Evolutionary conservation across 192 early-diverging fungal genomes (phyloP), one percentile per base, ranked within the genome.

Genomic region (Rhizoclosmatium sp.): DNA sequence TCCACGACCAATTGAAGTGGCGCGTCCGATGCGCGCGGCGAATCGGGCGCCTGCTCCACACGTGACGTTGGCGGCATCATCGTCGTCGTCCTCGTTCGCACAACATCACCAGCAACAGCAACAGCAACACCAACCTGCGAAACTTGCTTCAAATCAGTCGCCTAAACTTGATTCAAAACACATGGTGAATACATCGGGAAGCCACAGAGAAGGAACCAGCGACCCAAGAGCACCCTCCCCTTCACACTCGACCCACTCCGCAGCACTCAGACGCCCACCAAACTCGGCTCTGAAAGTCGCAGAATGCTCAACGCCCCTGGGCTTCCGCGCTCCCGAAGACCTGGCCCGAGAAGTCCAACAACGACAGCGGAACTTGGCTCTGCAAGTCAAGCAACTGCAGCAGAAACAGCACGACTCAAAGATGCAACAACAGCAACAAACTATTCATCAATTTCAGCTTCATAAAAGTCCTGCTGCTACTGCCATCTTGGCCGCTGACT

Each of bases 231-330:
- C 31, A 31, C 31, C 31, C 31, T 31, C 31, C 31, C 31, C 31
- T 31, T 31, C 31, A 31, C 31, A 31, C 31, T 31, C 31, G 31
- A 31, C 31, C 31, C 31, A 31, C 16, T 7, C 51, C 51, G 51
- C 51, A 54, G 51, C 51, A 54, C 51, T 7, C 51, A 16, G 9
- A 54, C 51, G 51, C 51, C 62, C 62, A 1, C 62, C 12, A 42
- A 5, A 10, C 62, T 7, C 62, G 10, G 62, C 41, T 16, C n/a
- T 48, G 23, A 69, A 69, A 23, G 41, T 42, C 9, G 67, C 67
- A 4, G 67, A 69, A 23, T 69, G 67, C 67, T 69, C 67, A 42
- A 45, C 47, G 41, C 67, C 67, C 12, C 14, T 47, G 23, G 67
- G 67, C 41, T 69, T 69, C 67, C 67, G 67, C 47, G 44, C 14